These are phyloP conservation scores for Amauroascus niger DNA, from an alignment of 2,329 filamentous ascomycete genomes.

Conservation along the genomic window DNA sequence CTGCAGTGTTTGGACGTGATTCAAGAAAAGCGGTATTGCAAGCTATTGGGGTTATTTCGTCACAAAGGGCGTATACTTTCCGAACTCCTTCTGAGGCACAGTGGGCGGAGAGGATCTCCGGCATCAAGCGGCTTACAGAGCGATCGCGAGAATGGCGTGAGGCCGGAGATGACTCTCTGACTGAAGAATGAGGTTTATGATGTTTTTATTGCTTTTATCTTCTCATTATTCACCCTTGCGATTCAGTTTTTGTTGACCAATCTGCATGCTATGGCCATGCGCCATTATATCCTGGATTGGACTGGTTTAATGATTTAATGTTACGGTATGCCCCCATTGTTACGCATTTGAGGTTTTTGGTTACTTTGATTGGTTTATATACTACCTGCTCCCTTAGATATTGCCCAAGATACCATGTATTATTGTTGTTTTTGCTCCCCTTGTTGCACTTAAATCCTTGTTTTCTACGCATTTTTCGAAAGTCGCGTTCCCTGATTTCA, in stretches of 20 bases:
- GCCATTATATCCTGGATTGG: not conserved
- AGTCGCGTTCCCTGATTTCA: not conserved
- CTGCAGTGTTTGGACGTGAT: constrained; percentile 86
- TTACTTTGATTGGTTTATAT: not conserved
- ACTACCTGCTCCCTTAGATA: not conserved
- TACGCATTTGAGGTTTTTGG: not conserved
- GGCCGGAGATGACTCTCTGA: constrained; percentile 62
- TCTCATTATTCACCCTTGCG: not conserved
- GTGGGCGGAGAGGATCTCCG: constrained; percentile 74
- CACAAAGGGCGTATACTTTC: constrained; percentile 88
- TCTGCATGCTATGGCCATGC: not conserved
- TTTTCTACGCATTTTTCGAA: not conserved
- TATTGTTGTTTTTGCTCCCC: not conserved
- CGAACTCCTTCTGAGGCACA: constrained; percentile 78
- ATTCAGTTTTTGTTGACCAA: no score
- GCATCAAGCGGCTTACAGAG: constrained; percentile 71
- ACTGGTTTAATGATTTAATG: constrained; percentile 7
- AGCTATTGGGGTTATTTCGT: constrained; percentile 92
- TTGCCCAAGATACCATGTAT: constrained; percentile 8
- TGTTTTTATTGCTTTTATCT: not conserved
- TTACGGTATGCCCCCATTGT: not conserved
- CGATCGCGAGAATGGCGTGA: constrained; percentile 88
- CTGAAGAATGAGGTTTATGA: constrained; percentile 38
- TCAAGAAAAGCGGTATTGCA: constrained; percentile 92
- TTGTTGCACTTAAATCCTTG: not conserved